phyloP scores from a whole-genome alignment of 192 early-diverging fungal genomes.

The Rhizoclosmatium sp. region DNA sequence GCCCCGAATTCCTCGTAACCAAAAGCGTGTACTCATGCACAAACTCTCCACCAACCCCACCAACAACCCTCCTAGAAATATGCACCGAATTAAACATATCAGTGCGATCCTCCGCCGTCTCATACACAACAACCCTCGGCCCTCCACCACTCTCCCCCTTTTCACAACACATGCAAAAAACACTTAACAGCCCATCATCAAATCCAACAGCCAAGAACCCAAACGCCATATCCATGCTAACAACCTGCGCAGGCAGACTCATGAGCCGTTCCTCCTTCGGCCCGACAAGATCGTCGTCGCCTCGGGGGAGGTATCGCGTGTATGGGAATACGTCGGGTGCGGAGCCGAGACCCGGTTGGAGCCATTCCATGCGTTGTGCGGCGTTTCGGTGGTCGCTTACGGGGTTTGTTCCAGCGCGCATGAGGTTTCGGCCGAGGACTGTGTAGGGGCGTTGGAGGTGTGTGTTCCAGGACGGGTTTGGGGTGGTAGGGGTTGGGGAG shows the following conservation, averaged over 20 bases:
- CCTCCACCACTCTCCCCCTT: not conserved
- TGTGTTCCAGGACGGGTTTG: not conserved
- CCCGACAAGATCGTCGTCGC: conserved; percentile 2
- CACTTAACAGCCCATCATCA: conserved; percentile 22
- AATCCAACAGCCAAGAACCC: conserved; percentile 29
- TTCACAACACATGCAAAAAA: not conserved
- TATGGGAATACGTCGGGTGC: conserved; percentile 28
- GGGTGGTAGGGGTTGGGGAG: too few species aligned
- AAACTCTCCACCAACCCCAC: not conserved
- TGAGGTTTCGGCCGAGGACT: not conserved
- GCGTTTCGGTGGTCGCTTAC: conserved; percentile 4
- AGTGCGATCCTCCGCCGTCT: not conserved
- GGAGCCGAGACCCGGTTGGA: not conserved
- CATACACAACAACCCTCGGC: conserved; percentile 7
- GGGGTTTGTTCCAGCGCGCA: conserved; percentile 16
- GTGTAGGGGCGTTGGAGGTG: conserved; percentile 24
- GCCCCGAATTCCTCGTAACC: conserved; percentile 22
- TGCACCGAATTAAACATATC: conserved; percentile 36
- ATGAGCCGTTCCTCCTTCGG: conserved; percentile 12
- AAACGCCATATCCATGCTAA: conserved; percentile 33
- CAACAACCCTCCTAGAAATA: conserved; percentile 3
- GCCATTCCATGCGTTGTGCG: not conserved
- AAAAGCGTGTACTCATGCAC: conserved; percentile 24
- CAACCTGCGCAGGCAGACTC: conserved; percentile 19
- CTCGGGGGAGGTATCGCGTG: conserved; percentile 8